Evolutionary conservation across 208 protist genomes (phyloP).

Genomic region (Phytomonas sp.): DNA sequence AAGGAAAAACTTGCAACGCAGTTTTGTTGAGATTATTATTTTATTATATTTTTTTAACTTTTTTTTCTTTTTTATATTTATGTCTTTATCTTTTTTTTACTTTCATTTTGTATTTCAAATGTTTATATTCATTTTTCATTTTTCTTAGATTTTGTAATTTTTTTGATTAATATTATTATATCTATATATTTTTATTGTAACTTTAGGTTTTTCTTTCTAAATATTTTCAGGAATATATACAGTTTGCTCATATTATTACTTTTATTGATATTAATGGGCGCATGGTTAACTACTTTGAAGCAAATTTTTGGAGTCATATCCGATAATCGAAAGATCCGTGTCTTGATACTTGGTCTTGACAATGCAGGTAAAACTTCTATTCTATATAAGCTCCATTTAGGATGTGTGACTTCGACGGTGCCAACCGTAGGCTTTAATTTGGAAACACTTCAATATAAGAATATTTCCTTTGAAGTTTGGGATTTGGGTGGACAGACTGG

Average conservation of each 20-base stretch:
- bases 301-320: slow-evolving; percentile 50
- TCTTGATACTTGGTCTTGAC: slow-evolving; percentile 94
- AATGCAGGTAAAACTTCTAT: slow-evolving; percentile 97
- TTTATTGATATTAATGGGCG: slow-evolving; percentile 40
- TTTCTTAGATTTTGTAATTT: slow-evolving; percentile 10
- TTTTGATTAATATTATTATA: slow-evolving; percentile 3
- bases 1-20: slow-evolving; percentile 4
- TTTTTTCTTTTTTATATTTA: slow-evolving; percentile 1
- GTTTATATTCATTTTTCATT: slow-evolving; percentile 11
- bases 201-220: slow-evolving; percentile 7
- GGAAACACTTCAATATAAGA: slow-evolving; percentile 97
- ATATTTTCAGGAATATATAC: neutral
- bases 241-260: slow-evolving; percentile 2
- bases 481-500: slow-evolving; percentile 96
- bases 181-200: slow-evolving; percentile 15
- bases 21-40: slow-evolving; percentile 4
- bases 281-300: slow-evolving; percentile 41
- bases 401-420: slow-evolving; percentile 95
- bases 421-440: slow-evolving; percentile 98
- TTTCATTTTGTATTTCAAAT: slow-evolving; percentile 10
- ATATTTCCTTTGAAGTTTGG: slow-evolving; percentile 97
- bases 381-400: slow-evolving; percentile 96
- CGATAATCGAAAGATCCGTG: slow-evolving; percentile 81
- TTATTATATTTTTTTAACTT: slow-evolving; percentile 16
- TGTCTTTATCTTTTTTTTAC: slow-evolving; percentile 8